Base-by-base conservation (phyloP, 805 yeast species). In the Candida suzukii region DNA sequence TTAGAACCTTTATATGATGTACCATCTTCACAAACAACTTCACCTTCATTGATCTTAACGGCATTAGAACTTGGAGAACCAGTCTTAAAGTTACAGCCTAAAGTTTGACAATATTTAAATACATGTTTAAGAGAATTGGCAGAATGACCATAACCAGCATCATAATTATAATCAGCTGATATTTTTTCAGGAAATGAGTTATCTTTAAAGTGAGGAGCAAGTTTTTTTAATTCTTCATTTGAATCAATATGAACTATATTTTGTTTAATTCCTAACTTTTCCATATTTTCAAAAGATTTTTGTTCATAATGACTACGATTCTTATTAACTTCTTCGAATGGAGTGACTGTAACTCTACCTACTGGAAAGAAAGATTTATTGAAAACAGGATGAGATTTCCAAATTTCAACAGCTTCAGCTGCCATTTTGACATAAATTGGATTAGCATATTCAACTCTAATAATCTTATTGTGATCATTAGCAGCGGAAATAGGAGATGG, bases 401-500 rank as follows among this genome's bases (percentile, higher is more conserved):
- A 61, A n/a, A 18, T 12, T 2, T 53, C 31, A 20, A 58, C 39
- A 2, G 64, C 64, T 42, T 61, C 66, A 10, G 52, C 44, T 4
- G 66, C 49, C 39, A 63, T 35, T 32, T 49, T 53, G 18, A 61
- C 39, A 39, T 63, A 59, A 6, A 45, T 30, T 17, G 46, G 32
- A 31, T 60, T 60, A 3, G 51, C 40, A 41, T 63, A 63, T 42
- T 61, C 67, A 2, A 56, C 42, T 47, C 67, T 50, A 16, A 61
- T 56, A 24, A 63, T 61, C 44, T 63, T 61, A 46, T 61, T 60
- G 28, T 46, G 46, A 42, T 63, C 66, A 27, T 47, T 48, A 7
- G 64, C 61, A 4, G 67, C 66, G 8, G 65, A 53, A 47, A 54
- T 47, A 1, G 56, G 47, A 1, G 65, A 59, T 10, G 67, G 67